Percentiles rank a stretch among this genome's conserved stretches.
Evolutionary conservation across 805 yeast species (phyloP).

Genomic region (Kurtzmaniella cleridarum): DNA sequence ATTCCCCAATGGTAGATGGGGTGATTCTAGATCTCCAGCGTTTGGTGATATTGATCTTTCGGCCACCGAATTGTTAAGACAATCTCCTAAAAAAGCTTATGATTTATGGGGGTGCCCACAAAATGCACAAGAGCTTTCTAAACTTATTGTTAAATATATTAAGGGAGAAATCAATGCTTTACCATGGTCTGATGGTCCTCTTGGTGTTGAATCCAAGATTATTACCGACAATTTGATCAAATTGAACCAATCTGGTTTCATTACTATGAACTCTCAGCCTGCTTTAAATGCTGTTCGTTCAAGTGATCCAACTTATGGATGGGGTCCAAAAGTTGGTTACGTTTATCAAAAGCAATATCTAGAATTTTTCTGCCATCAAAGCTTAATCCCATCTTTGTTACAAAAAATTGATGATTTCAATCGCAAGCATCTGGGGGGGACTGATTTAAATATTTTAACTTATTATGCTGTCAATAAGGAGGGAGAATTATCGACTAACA

Average conservation of each 20-base stretch:
- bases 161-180: slow-evolving; percentile 65
- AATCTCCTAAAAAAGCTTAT: slow-evolving; percentile 70
- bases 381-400: slow-evolving; percentile 35
- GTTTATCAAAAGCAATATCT: slow-evolving; percentile 93
- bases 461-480: slow-evolving; percentile 68
- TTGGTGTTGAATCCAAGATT: slow-evolving; percentile 66
- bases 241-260: slow-evolving; percentile 62
- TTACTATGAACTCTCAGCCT: slow-evolving; percentile 94
- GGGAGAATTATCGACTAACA: slow-evolving; percentile 60
- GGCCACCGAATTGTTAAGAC: slow-evolving; percentile 76
- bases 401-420: slow-evolving; percentile 43
- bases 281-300: slow-evolving; percentile 76
- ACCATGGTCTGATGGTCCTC: slow-evolving; percentile 95
- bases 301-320: slow-evolving; percentile 68
- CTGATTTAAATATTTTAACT: slow-evolving; percentile 52
- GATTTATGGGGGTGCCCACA: slow-evolving; percentile 88
- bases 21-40: slow-evolving; percentile 96
- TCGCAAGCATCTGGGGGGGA: slow-evolving; percentile 10
- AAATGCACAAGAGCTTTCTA: slow-evolving; percentile 51
- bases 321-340: slow-evolving; percentile 94
- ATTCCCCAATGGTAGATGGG: slow-evolving; percentile 98
- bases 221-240: slow-evolving; percentile 54
- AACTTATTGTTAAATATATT: slow-evolving; percentile 63
- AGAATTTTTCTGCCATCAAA: slow-evolving; percentile 73
- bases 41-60: slow-evolving; percentile 84